Evolutionary conservation across 768 basidiomycete species (phyloP).

Genomic region (Mycena galericulata): DNA sequence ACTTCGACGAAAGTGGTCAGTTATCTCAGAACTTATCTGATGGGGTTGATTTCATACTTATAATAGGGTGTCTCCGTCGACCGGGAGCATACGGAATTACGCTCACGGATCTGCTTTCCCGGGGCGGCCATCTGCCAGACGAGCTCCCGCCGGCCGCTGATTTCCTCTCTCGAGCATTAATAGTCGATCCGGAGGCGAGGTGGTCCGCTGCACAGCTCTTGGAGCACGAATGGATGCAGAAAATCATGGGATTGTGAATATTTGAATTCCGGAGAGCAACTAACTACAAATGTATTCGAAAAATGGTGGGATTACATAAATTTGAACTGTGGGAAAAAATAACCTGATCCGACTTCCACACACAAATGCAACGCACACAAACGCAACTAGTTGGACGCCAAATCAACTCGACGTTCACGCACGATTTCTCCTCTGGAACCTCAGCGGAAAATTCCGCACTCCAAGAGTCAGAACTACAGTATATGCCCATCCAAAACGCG

Average conservation of each 20-base stretch:
- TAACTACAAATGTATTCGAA: too few relatives aligned
- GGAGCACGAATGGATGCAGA: conserved; percentile 34
- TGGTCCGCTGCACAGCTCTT: conserved; percentile 39
- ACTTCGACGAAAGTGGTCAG: not conserved
- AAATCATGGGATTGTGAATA: conserved; percentile 28
- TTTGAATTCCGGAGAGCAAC: too few relatives aligned
- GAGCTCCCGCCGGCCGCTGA: not conserved
- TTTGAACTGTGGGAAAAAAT: too few relatives aligned
- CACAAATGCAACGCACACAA: too few relatives aligned
- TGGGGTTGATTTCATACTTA: not conserved
- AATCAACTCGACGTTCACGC: too few relatives aligned
- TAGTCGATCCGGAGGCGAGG: not conserved
- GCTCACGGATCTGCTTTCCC: conserved; percentile 1
- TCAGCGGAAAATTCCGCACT: conserved; percentile 32
- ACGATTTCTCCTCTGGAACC: conserved; percentile 36
- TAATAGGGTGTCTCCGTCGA: not conserved
- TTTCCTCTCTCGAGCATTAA: not conserved
- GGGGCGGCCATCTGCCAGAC: not conserved
- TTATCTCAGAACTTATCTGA: too few relatives aligned
- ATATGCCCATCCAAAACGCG: conserved; percentile 40
- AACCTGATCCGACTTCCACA: too few relatives aligned
- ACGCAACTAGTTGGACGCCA: too few relatives aligned
- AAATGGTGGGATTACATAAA: too few relatives aligned
- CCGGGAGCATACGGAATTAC: conserved; percentile 1
- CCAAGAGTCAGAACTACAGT: conserved; percentile 40